phyloP scores from a whole-genome alignment of 2,329 filamentous ascomycete species.

The Botrytis cinerea region DNA sequence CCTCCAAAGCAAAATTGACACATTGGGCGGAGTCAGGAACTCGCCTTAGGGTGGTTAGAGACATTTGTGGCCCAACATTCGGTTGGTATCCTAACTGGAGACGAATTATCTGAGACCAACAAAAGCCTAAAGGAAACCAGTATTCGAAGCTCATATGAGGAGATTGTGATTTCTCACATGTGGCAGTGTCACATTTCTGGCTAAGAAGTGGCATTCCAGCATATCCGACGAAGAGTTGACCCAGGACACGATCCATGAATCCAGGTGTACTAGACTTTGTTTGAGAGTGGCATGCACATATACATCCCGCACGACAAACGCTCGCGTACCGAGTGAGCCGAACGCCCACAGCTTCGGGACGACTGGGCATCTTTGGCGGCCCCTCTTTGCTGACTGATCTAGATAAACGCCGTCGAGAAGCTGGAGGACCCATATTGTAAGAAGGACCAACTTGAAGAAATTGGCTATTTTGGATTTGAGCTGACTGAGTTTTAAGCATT shows the following conservation, averaged over 20 bases:
- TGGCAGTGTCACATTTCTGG: conserved; percentile 12
- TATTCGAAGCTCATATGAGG: conserved; percentile 24
- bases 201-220: conserved; percentile 20
- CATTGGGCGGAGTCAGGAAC: conserved; percentile 24
- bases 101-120: conserved; percentile 23
- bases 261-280: conserved; percentile 6
- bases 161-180: conserved; percentile 16
- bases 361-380: too few relatives aligned
- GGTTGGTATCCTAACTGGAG: conserved; percentile 23
- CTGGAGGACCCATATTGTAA: too few relatives aligned
- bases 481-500: too few relatives aligned
- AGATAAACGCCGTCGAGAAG: too few relatives aligned
- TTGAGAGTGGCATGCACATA: conserved; percentile 24
- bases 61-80: conserved; percentile 21
- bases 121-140: conserved; percentile 24
- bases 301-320: conserved; percentile 3
- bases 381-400: too few relatives aligned
- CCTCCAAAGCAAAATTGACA: conserved; percentile 22
- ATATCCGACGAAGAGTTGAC: conserved; percentile 24
- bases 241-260: conserved; percentile 18
- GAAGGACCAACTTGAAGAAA: too few relatives aligned
- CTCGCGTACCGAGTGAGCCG: neutral
- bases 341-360: neutral
- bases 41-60: conserved; percentile 20
- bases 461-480: too few relatives aligned